phyloP scores from a whole-genome alignment of 352 stramenopile species.

The Blastocystis sp. region DNA sequence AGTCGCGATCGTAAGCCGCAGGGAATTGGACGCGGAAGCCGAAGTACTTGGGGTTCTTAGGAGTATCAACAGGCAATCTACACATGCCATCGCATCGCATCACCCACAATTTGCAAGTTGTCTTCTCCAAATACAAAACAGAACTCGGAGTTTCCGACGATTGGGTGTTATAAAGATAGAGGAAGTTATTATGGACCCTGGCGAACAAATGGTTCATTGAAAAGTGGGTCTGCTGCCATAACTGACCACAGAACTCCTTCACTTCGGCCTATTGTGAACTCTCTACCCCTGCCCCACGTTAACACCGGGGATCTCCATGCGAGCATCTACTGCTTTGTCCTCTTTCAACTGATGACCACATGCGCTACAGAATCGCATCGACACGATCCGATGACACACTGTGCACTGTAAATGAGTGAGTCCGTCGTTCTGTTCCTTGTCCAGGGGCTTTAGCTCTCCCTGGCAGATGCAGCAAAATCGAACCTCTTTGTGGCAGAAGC shows the following conservation, averaged over 20 bases:
- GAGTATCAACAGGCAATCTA: slow-evolving; percentile 3
- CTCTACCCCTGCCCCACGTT: background rate
- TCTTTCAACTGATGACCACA: slow-evolving; percentile 52
- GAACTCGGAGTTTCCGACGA: slow-evolving; percentile 68
- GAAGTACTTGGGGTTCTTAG: slow-evolving; percentile 65
- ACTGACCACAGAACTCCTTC: background rate
- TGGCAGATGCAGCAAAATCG: slow-evolving; percentile 54
- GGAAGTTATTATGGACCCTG: slow-evolving; percentile 73
- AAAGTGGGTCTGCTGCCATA: slow-evolving; percentile 61
- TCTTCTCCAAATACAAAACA: slow-evolving; percentile 65
- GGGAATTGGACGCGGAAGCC: slow-evolving; percentile 74
- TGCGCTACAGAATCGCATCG: slow-evolving; percentile 46
- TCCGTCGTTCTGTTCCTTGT: slow-evolving; percentile 23
- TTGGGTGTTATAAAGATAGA: slow-evolving; percentile 74
- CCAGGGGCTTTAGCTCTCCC: slow-evolving; percentile 30
- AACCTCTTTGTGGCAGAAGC: slow-evolving; percentile 49
- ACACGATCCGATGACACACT: slow-evolving; percentile 45
- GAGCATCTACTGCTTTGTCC: slow-evolving; percentile 1
- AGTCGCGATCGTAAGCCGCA: slow-evolving; percentile 67
- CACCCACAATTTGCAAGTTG: background rate
- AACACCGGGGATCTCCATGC: slow-evolving; percentile 35
- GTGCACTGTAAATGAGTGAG: slow-evolving; percentile 4
- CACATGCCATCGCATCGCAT: background rate
- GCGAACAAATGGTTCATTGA: slow-evolving; percentile 74
- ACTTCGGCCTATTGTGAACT: background rate